These are phyloP conservation scores for Papilionanthe hybrid DNA, from an alignment of 116 monocot species.

Conservation along the genomic window DNA sequence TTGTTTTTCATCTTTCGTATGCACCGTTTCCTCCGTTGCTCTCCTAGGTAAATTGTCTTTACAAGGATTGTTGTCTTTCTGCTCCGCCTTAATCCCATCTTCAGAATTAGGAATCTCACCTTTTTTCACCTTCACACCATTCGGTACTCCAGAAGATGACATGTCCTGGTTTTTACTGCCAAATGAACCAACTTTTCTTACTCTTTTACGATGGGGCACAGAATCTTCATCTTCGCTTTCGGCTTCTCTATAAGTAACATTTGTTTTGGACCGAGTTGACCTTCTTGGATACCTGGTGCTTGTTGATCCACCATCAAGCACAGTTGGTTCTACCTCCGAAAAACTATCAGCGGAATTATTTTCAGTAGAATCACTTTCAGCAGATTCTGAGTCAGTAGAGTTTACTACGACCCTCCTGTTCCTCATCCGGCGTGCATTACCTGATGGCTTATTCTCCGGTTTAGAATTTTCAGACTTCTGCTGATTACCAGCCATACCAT, in stretches of 20 bases:
- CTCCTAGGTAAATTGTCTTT: constrained; percentile 14
- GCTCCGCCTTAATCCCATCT: not conserved
- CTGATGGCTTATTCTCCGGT: constrained; percentile 11
- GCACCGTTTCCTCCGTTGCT: not conserved
- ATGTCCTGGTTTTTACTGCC: constrained; percentile 5
- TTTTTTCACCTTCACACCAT: constrained; percentile 2
- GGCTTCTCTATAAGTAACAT: constrained; percentile 46
- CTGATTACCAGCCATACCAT: constrained; percentile 12
- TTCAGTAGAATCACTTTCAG: constrained; percentile 1
- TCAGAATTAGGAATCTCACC: constrained; percentile 2
- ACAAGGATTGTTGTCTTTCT: not conserved
- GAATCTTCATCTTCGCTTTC: constrained; percentile 37
- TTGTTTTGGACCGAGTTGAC: constrained; percentile 46
- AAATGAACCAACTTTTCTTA: constrained; percentile 18
- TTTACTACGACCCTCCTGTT: constrained; percentile 26
- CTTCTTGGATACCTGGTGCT: constrained; percentile 27
- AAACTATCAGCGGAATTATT: constrained; percentile 18
- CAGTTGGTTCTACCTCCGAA: constrained; percentile 2
- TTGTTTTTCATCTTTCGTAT: constrained; percentile 7
- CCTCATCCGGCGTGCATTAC: constrained; percentile 26
- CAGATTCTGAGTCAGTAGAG: constrained; percentile 38
- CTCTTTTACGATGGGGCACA: constrained; percentile 18
- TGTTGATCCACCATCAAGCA: constrained; percentile 8
- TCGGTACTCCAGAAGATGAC: constrained; percentile 3
- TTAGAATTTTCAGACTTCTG: constrained; percentile 42